phyloP scores from a whole-genome alignment of 345 rosid species.

The Eucalyptus marginata region DNA sequence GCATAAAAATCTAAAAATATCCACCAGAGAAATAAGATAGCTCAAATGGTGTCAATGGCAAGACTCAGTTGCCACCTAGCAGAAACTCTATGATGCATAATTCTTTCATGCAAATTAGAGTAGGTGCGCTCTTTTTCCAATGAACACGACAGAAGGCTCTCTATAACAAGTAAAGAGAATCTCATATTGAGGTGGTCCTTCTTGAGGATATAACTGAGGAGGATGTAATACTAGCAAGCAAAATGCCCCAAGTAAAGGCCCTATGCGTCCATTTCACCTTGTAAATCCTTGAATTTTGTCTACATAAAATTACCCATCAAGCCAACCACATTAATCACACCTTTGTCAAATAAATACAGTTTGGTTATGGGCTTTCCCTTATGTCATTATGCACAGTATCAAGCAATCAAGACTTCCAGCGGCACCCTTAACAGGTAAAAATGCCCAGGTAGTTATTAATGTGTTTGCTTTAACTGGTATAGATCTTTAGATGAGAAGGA shows the following conservation, averaged over 20 bases:
- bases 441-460: neutral
- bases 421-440: neutral
- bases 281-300: neutral
- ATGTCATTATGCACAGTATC: neutral
- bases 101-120: neutral
- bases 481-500: neutral
- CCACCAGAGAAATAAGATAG: neutral
- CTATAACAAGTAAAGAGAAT: neutral
- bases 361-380: neutral
- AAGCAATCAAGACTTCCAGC: neutral
- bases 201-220: neutral
- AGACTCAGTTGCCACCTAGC: neutral
- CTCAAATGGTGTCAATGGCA: neutral
- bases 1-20: neutral
- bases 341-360: neutral
- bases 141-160: neutral
- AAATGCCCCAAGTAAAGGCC: neutral
- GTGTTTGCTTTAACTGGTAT: neutral
- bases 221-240: neutral
- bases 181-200: neutral
- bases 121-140: neutral
- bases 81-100: neutral
- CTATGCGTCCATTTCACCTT: neutral
- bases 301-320: neutral
- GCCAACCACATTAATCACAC: neutral